Evolutionary conservation across 257 asterid species (phyloP), one percentile per base, ranked within the genome.

Genomic region (Solanum tarijense): DNA sequence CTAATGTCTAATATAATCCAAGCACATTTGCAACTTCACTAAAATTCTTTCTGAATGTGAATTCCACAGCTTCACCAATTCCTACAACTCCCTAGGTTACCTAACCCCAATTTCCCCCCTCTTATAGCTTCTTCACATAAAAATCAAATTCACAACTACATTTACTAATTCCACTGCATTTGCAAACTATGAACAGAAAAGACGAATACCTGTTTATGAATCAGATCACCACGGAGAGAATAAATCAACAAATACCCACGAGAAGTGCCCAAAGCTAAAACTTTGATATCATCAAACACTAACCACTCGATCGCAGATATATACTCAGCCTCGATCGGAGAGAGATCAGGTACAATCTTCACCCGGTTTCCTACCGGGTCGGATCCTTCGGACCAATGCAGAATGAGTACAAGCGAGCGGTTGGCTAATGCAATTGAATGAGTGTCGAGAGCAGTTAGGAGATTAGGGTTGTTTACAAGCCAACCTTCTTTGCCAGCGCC

Each of bases 401-500:
- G 93, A 86, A 97, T 43, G 43, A 97, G 94, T 88, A 95, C 91
- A 81, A 93, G 34, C 31, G 93, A 93, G 84, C 98, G 95, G 69
- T 90, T 92, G 89, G 99, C 98, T 65, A 96, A 92, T 31, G 99
- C 98, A 81, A 95, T 88, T 9, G 96, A 94, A 84, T 90, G 93
- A 39, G 98, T 94, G 79, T 94, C 98, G 34, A 96, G 95, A 58
- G 98, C 92, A 65, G 94, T 93, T 25, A 93, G 91, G 87, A 96
- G 93, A 88, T 90, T 92, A 76, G 96, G 96, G 90, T 86, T 93
- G 48, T 93, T 91, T 46, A 94, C 94, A 5, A 96, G 93, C 99
- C 99, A 96, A 7, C 98, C 98, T 93, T 97, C 98, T 91, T 91
- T 95, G 6, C 98, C 99, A 84, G 98, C 96, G 72, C 99, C 98